Evolutionary conservation across 805 yeast genomes (phyloP).

Genomic region (Ogataea thermomethanolica): DNA sequence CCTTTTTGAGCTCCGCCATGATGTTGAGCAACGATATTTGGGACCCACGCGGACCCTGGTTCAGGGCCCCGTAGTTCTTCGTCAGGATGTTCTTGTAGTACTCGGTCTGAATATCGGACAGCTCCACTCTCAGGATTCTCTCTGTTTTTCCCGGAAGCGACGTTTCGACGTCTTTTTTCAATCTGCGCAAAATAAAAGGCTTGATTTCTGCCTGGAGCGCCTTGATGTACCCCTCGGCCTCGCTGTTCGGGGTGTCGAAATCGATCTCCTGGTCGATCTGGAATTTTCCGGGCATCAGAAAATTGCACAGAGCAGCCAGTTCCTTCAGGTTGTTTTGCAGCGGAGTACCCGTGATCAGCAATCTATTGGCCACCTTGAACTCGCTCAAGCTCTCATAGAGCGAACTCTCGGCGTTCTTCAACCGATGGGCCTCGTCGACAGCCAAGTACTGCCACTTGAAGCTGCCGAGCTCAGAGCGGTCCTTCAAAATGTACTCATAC

Average conservation of each 20-base stretch:
- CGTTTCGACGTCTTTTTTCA: slow-evolving; percentile 96
- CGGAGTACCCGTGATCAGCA: slow-evolving; percentile 97
- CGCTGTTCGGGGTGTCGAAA: slow-evolving; percentile 81
- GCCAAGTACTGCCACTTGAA: slow-evolving; percentile 96
- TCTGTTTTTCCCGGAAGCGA: slow-evolving; percentile 95
- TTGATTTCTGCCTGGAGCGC: slow-evolving; percentile 80
- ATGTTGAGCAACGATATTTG: slow-evolving; percentile 85
- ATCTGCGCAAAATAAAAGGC: slow-evolving; percentile 88
- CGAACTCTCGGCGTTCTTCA: slow-evolving; percentile 91
- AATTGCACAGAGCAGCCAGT: slow-evolving; percentile 90
- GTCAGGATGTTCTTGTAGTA: slow-evolving; percentile 93
- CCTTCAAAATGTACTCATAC: slow-evolving; percentile 93
- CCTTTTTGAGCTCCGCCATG: slow-evolving; percentile 94
- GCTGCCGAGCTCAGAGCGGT: slow-evolving; percentile 71
- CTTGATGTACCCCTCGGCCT: slow-evolving; percentile 85
- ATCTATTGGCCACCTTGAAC: slow-evolving; percentile 78
- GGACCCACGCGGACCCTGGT: slow-evolving; percentile 75
- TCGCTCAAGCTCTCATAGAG: slow-evolving; percentile 82
- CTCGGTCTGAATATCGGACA: slow-evolving; percentile 92
- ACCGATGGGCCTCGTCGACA: slow-evolving; percentile 97
- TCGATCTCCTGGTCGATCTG: slow-evolving; percentile 92
- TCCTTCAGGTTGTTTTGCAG: slow-evolving; percentile 94
- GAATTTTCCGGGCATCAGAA: slow-evolving; percentile 93
- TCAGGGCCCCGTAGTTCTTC: slow-evolving; percentile 86
- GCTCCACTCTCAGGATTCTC: slow-evolving; percentile 89